phyloP scores from a whole-genome alignment of 768 basidiomycete species.

The Clitopilus hobsonii region DNA sequence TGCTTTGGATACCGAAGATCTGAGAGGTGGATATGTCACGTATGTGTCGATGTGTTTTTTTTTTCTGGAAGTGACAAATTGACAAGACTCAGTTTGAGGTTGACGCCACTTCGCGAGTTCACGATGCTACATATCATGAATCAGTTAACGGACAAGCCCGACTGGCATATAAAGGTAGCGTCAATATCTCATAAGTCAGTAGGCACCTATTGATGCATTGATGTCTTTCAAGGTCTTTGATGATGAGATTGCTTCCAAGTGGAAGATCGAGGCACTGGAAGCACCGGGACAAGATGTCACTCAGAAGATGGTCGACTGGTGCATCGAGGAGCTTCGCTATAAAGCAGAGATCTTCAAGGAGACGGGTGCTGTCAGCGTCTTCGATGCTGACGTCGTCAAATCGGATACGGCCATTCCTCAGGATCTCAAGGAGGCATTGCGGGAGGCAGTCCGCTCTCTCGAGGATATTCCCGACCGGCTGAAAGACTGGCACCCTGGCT shows the following conservation, averaged over 20 bases:
- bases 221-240: constrained; percentile 9
- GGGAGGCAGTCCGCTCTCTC: constrained; percentile 15
- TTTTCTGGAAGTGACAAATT: background rate
- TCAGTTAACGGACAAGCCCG: constrained; percentile 10
- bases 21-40: too few relatives aligned
- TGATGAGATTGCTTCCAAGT: too few relatives aligned
- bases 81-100: constrained; percentile 2
- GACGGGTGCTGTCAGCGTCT: constrained; percentile 13
- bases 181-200: too few relatives aligned
- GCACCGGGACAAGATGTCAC: constrained; percentile 7
- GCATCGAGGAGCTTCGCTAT: constrained; percentile 18
- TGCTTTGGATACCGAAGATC: background rate
- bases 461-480: constrained; percentile 24
- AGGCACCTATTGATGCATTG: background rate
- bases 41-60: too few relatives aligned
- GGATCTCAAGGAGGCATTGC: constrained; percentile 10
- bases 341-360: constrained; percentile 12
- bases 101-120: constrained; percentile 13
- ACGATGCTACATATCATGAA: constrained; percentile 14
- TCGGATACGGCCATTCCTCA: constrained; percentile 21
- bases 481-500: constrained; percentile 38
- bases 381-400: too few relatives aligned
- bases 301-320: constrained; percentile 15
- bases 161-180: constrained; percentile 13
- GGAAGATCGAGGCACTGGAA: constrained; percentile 9